Conservation (phyloP, 2,329 filamentous ascomycete species). For the Aspergillus costaricaensis region DNA sequence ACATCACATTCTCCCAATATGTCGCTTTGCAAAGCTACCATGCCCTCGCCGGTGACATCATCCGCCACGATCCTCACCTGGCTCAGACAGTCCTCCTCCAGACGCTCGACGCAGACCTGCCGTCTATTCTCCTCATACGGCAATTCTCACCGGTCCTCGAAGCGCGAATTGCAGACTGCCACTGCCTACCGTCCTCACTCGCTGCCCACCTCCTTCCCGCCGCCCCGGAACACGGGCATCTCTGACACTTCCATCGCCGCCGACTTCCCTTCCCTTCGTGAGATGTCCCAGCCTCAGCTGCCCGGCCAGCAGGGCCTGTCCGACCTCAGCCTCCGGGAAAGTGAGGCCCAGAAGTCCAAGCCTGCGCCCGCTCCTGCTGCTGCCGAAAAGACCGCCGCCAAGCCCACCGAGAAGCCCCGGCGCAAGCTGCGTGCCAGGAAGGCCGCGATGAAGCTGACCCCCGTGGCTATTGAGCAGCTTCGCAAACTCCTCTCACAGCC, state of each 20-base stretch:
- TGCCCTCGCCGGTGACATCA: constrained; percentile 49
- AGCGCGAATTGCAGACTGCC: constrained; percentile 65
- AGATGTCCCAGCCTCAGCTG: constrained; percentile 49
- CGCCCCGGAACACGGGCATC: constrained; percentile 59
- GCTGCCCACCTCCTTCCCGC: constrained; percentile 58
- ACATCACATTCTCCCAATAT: constrained; percentile 30
- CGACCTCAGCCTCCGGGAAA: constrained; percentile 58
- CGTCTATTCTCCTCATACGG: constrained; percentile 53
- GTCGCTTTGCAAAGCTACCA: constrained; percentile 41
- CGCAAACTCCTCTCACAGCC: constrained; percentile 77
- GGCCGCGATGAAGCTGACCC: constrained; percentile 84
- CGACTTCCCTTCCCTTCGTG: constrained; percentile 50
- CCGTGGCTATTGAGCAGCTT: constrained; percentile 77
- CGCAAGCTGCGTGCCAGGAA: constrained; percentile 78
- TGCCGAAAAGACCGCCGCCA: constrained; percentile 34
- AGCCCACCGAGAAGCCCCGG: constrained; percentile 56
- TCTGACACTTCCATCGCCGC: constrained; percentile 64
- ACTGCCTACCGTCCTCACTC: constrained; percentile 64
- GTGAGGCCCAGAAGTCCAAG: constrained; percentile 68
- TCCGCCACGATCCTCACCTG: constrained; percentile 45
- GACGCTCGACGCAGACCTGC: constrained; percentile 43
- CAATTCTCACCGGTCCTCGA: constrained; percentile 46
- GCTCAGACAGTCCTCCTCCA: constrained; percentile 39
- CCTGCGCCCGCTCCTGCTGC: constrained; percentile 40
- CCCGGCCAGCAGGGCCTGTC: constrained; percentile 34